Conservation (phyloP, 2,329 filamentous ascomycete species). For the Diatrype stigma region DNA sequence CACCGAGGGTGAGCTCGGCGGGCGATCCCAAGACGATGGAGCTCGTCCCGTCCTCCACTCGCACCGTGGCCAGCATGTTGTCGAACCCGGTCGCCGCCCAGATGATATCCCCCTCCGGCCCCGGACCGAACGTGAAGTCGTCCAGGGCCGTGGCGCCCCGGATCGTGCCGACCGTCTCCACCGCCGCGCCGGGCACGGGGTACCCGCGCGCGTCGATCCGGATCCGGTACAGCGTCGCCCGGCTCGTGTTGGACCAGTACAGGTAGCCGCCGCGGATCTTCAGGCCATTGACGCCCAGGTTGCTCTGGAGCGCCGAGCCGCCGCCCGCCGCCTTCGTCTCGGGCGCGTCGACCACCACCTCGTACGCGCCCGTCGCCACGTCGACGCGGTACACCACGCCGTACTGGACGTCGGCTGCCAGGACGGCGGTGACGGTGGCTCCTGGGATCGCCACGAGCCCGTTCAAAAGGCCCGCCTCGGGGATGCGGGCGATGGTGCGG, state of each 20-base stretch:
- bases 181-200: background rate
- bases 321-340: slow-evolving; percentile 15
- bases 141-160: slow-evolving; percentile 3
- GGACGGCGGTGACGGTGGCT: slow-evolving; percentile 4
- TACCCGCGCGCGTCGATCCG: slow-evolving; percentile 8
- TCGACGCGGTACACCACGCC: slow-evolving; percentile 20
- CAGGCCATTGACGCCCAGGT: slow-evolving; percentile 20
- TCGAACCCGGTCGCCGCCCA: slow-evolving; percentile 10
- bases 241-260: slow-evolving; percentile 19
- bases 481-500: slow-evolving; percentile 13
- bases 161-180: slow-evolving; percentile 8
- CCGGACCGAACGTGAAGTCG: slow-evolving; percentile 10
- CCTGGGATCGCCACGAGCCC: slow-evolving; percentile 11
- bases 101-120: slow-evolving; percentile 8
- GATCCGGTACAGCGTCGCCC: slow-evolving; percentile 8
- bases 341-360: slow-evolving; percentile 14
- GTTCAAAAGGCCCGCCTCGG: slow-evolving; percentile 12
- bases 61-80: slow-evolving; percentile 5
- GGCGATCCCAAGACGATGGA: slow-evolving; percentile 2
- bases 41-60: slow-evolving; percentile 2
- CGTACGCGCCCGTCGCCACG: slow-evolving; percentile 10
- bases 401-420: slow-evolving; percentile 16
- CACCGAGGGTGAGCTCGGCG: slow-evolving; percentile 6
- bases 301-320: background rate
- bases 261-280: slow-evolving; percentile 14